Base-by-base conservation (phyloP, 768 basidiomycete genomes). In the Kwoniella shandongensis region DNA sequence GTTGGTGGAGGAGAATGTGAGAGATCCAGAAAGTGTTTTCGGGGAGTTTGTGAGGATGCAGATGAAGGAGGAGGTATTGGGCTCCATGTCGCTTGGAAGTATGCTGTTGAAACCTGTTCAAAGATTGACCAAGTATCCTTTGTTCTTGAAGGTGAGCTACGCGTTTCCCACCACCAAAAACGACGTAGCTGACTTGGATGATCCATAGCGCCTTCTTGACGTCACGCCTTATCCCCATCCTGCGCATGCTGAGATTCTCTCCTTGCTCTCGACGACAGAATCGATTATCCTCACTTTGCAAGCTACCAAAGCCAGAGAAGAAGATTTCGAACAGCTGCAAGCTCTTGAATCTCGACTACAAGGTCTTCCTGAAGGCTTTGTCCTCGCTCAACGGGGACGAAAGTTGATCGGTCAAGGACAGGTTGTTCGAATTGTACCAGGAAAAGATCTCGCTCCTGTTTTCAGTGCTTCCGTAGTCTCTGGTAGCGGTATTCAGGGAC, bases 241-340 rank as follows among this genome's bases (percentile, higher is more conserved):
- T 10, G 88, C 89, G 65, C 85, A 88, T 68, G 70, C 89, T 32
- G 78, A 85, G 1, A 85, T 86, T 0, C 48, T 85, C 83, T 15
- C 81, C 84, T 58, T 80, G 26, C 78, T 86, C 22, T 83, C 85
- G 58, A 82, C 85, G 2, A 86, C 85, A 17, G 84, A 88, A 57
- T 77, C 85, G 61, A 82, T 86, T 40, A 85, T 93, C 57, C 83
- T 84, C 25, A 86, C 87, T 2, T 83, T 96, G 77, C 85, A 85
- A 38, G 90, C 91, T 67, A 89, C 93, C 61, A 91, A 92, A 69
- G 76, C 82, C 11, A 83, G 89, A 18, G 91, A 93, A 74, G 89
- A 91, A 49, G 89, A 91, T 59, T 89, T 92, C 70, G 84, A 85
- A n/a, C 76, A 83, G 35, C 79, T 89, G 30, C 88, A 87, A 71